Percentiles rank a stretch among this genome's conserved stretches.
phyloP scores from a whole-genome alignment of 2,329 filamentous ascomycete species.

The Exophiala dermatitidis region DNA sequence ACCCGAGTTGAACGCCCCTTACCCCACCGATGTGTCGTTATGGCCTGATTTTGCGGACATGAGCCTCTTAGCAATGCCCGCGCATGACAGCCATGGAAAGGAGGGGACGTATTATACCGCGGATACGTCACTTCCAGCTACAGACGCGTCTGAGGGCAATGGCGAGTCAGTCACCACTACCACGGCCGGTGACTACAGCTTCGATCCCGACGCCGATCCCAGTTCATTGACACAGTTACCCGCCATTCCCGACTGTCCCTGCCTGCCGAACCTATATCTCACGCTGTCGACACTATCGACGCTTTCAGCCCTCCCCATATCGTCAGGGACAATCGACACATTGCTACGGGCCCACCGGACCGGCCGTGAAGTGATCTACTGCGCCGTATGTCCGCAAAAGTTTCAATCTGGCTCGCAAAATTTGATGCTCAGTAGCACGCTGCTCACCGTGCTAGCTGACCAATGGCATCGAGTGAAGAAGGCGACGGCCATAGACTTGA shows the following conservation, averaged over 20 bases:
- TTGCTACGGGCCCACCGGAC: constrained; percentile 39
- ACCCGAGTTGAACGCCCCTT: constrained; percentile 16
- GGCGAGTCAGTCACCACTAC: background rate
- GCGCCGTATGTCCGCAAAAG: constrained; percentile 36
- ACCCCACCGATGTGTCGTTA: constrained; percentile 30
- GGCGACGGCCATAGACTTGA: constrained; percentile 33
- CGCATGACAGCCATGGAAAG: constrained; percentile 16
- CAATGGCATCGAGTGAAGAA: constrained; percentile 38
- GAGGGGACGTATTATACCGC: constrained; percentile 1
- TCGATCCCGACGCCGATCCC: constrained; percentile 7
- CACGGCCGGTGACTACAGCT: background rate
- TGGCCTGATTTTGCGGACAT: constrained; percentile 39
- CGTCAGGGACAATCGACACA: constrained; percentile 38
- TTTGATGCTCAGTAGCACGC: constrained; percentile 41
- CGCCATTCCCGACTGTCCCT: constrained; percentile 23
- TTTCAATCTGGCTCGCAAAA: constrained; percentile 41
- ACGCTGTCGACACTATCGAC: constrained; percentile 30
- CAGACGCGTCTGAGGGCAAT: no score
- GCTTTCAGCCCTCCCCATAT: constrained; percentile 36
- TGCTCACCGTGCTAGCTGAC: constrained; percentile 40
- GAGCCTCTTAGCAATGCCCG: constrained; percentile 21
- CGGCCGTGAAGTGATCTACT: constrained; percentile 38
- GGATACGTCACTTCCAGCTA: no score
- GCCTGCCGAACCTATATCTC: constrained; percentile 33
- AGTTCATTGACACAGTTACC: constrained; percentile 17